Conservation (phyloP, 2,329 filamentous ascomycete genomes). For the Rugonectria rugulosa region DNA sequence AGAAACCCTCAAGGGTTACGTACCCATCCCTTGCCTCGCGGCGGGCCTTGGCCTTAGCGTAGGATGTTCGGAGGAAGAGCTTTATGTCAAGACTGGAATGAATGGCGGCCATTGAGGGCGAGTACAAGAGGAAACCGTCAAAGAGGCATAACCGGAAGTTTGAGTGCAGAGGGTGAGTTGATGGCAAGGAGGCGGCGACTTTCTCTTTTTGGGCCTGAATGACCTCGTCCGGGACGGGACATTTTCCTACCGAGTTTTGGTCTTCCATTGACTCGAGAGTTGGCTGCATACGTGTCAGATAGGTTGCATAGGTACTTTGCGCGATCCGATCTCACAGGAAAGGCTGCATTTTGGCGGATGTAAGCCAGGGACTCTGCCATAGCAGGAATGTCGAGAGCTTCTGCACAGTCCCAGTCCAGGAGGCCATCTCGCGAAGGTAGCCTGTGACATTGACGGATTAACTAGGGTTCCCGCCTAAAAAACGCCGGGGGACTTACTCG, state of each 20-base stretch:
- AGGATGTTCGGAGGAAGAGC: conserved; percentile 78
- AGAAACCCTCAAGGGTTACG: conserved; percentile 88
- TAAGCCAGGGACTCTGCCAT: conserved; percentile 73
- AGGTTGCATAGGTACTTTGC: background rate
- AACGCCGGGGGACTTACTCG: conserved; percentile 64
- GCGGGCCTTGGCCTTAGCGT: conserved; percentile 68
- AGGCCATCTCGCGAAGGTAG: conserved; percentile 67
- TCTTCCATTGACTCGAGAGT: conserved; percentile 58
- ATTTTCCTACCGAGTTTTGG: conserved; percentile 65
- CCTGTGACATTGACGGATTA: conserved; percentile 32
- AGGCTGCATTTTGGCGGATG: conserved; percentile 72
- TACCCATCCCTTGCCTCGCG: conserved; percentile 77
- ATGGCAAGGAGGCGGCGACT: conserved; percentile 56
- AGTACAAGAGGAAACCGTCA: conserved; percentile 89
- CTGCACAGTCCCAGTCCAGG: conserved; percentile 91
- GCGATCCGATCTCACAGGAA: conserved; percentile 59
- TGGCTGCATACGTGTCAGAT: conserved; percentile 27
- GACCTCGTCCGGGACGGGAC: conserved; percentile 57
- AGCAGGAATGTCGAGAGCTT: conserved; percentile 74
- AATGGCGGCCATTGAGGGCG: conserved; percentile 61
- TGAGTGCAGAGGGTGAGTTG: conserved; percentile 48
- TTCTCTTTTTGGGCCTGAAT: conserved; percentile 56
- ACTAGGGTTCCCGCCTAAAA: background rate
- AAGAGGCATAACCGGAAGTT: conserved; percentile 71
- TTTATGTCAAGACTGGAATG: conserved; percentile 73